A percentile compares a stretch with the other conserved stretches of the same genome.
These are phyloP conservation scores for Boletus rubropictus DNA, from an alignment of 768 basidiomycete genomes.

Conservation along the genomic window DNA sequence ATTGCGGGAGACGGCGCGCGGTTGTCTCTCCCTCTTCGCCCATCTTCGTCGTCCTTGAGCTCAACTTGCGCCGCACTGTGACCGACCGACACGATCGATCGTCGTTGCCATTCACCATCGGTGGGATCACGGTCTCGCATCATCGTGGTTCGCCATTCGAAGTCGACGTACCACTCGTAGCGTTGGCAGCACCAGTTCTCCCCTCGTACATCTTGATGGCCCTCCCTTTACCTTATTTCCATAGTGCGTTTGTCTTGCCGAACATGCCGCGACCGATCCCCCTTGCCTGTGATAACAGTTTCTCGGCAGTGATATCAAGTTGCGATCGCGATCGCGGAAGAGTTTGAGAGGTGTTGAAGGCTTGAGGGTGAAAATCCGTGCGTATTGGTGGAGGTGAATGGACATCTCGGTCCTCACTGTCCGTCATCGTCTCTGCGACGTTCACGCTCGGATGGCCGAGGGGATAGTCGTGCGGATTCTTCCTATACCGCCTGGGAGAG, in stretches of 20 bases:
- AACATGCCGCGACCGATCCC: slow-evolving; percentile 82
- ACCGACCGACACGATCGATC: slow-evolving; percentile 12
- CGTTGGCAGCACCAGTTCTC: slow-evolving; percentile 33
- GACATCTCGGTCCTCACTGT: not conserved
- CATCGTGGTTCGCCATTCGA: slow-evolving; percentile 47
- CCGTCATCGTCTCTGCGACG: slow-evolving; percentile 5
- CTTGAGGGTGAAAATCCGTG: not conserved
- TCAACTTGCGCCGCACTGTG: slow-evolving; percentile 18
- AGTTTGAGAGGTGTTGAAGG: not conserved
- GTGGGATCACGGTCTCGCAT: slow-evolving; percentile 48
- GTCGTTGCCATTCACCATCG: slow-evolving; percentile 13
- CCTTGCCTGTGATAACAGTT: slow-evolving; percentile 74
- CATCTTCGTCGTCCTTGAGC: slow-evolving; percentile 36
- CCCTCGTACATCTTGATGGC: slow-evolving; percentile 81
- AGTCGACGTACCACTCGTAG: slow-evolving; percentile 17
- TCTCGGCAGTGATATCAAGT: slow-evolving; percentile 69
- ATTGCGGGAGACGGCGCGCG: slow-evolving; percentile 12
- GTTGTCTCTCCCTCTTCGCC: slow-evolving; percentile 2
- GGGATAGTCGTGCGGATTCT: no score
- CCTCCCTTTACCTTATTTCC: slow-evolving; percentile 76
- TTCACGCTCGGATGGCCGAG: slow-evolving; percentile 9
- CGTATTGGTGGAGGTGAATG: slow-evolving; percentile 11
- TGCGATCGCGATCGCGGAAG: slow-evolving; percentile 12
- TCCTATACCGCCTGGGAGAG: slow-evolving; percentile 33
- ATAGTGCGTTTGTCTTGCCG: slow-evolving; percentile 77